A percentile compares a stretch with the other conserved stretches of the same genome.
phyloP scores from a whole-genome alignment of 139 green algal species.

The Diplosphaera chodatii region DNA sequence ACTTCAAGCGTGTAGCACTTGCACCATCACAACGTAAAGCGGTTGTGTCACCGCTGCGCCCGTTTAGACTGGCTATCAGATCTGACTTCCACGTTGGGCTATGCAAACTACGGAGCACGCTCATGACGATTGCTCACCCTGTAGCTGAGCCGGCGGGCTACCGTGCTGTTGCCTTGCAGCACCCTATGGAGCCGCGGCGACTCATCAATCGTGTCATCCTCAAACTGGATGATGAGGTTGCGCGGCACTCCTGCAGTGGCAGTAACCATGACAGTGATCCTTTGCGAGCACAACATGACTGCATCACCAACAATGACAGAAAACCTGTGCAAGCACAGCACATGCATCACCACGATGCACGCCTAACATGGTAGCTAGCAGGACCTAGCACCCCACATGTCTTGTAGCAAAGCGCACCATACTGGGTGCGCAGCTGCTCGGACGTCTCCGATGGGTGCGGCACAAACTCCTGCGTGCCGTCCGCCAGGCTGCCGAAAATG shows the following conservation, averaged over 20 bases:
- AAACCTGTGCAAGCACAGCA: no score
- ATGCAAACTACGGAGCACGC: no score
- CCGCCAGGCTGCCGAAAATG: slow-evolving; percentile 76
- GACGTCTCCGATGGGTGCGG: slow-evolving; percentile 69
- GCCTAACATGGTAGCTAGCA: not conserved
- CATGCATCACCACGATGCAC: no score
- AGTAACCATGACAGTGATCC: not conserved
- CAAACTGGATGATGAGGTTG: slow-evolving; percentile 88
- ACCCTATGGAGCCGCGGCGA: slow-evolving; percentile 59
- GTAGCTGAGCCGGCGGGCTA: not conserved
- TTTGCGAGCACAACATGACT: no score
- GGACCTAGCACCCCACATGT: no score
- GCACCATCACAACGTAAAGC: no score
- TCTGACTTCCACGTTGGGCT: no score
- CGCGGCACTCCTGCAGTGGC: slow-evolving; percentile 39
- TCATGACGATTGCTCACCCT: not conserved
- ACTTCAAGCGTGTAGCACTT: no score
- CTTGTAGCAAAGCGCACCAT: slow-evolving; percentile 19
- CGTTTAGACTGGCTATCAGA: no score
- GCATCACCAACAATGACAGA: no score
- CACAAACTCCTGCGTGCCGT: slow-evolving; percentile 68
- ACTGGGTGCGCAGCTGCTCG: slow-evolving; percentile 61
- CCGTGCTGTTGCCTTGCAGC: slow-evolving; percentile 34
- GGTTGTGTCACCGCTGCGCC: no score
- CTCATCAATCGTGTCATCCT: slow-evolving; percentile 84